Evolutionary conservation across 2,329 filamentous ascomycete genomes (phyloP).

Genomic region (Colletotrichum incanum): DNA sequence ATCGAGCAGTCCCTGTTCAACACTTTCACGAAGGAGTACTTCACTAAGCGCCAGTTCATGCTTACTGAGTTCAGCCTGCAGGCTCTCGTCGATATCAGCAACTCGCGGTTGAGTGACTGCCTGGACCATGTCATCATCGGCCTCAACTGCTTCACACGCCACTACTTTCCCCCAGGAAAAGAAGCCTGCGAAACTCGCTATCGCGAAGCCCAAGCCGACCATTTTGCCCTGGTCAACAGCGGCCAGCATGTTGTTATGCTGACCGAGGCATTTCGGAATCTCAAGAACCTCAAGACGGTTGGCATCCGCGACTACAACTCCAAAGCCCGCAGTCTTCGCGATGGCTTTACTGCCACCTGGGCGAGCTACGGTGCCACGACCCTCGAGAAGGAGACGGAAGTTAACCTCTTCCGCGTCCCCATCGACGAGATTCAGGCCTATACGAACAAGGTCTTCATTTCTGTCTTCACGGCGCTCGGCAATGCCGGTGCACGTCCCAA

Average conservation of each 20-base stretch:
- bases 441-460: conserved; percentile 55
- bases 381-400: conserved; percentile 54
- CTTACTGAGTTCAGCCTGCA: conserved; percentile 70
- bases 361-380: conserved; percentile 68
- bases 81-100: conserved; percentile 68
- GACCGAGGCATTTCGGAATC: conserved; percentile 67
- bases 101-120: conserved; percentile 57
- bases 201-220: conserved; percentile 45
- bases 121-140: conserved; percentile 67
- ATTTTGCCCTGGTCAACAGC: conserved; percentile 54
- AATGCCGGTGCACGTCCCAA: conserved; percentile 55
- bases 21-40: conserved; percentile 74
- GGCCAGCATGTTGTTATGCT: conserved; percentile 70
- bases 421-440: conserved; percentile 43
- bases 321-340: conserved; percentile 60
- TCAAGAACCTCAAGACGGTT: conserved; percentile 69
- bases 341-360: conserved; percentile 62
- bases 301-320: conserved; percentile 74
- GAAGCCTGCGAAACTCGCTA: conserved; percentile 39
- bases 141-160: conserved; percentile 52
- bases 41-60: conserved; percentile 78
- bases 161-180: conserved; percentile 34
- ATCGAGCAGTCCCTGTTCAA: conserved; percentile 69
- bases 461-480: conserved; percentile 60
- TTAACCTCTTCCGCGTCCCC: conserved; percentile 39